These are phyloP conservation scores for Linnemannia hyalina DNA, from an alignment of 192 early-diverging fungal species.

Conservation along the genomic window DNA sequence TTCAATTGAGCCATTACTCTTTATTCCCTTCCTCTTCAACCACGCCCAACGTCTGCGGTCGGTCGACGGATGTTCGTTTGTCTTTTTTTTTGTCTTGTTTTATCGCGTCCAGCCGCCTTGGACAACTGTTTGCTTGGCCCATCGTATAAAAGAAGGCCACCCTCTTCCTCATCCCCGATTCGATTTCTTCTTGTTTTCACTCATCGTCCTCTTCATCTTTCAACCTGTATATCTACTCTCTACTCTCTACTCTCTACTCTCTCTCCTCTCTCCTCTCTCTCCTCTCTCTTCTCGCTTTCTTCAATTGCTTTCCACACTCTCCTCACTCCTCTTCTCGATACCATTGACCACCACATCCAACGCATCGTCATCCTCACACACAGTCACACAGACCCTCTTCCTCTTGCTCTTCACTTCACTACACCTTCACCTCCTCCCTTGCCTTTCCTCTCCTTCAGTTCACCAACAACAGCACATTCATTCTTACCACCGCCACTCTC, in stretches of 20 bases:
- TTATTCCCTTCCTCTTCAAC: neutral
- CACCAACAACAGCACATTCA: neutral
- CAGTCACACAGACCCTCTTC: neutral
- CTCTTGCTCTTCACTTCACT: neutral
- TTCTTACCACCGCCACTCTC: neutral
- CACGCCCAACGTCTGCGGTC: constrained; percentile 1
- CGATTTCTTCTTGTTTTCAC: constrained; percentile 12
- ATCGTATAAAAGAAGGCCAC: constrained; percentile 12
- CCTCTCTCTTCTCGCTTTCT: neutral
- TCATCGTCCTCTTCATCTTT: constrained; percentile 12
- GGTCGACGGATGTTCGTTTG: neutral
- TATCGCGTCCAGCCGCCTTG: neutral
- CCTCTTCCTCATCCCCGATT: constrained; percentile 2
- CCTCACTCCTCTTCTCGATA: neutral
- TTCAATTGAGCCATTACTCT: neutral
- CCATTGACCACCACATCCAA: neutral
- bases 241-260: neutral
- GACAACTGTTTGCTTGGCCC: neutral
- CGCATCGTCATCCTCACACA: neutral
- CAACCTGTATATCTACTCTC: neutral
- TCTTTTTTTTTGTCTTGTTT: no score
- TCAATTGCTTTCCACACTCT: neutral
- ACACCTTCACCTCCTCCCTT: neutral
- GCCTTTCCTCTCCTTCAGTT: neutral
- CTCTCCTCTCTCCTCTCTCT: neutral